Percentiles rank a stretch among this genome's conserved stretches.
These are phyloP conservation scores for Cladosporium sp. DNA, from an alignment of 2,329 filamentous ascomycete genomes.

Conservation along the genomic window DNA sequence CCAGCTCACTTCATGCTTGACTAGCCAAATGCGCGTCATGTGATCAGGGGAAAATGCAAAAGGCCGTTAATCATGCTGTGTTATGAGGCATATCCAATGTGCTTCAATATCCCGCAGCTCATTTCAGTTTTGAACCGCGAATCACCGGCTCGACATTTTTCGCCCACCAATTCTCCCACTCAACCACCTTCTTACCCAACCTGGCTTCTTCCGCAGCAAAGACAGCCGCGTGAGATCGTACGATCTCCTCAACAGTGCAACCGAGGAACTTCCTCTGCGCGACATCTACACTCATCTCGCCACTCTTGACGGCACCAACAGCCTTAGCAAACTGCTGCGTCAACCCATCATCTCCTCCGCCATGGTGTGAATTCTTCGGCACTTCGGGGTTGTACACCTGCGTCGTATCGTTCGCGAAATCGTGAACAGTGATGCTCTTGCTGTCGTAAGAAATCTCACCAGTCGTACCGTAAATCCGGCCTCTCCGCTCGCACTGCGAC, in stretches of 20 bases:
- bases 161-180: slow-evolving; percentile 74
- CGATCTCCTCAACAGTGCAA: slow-evolving; percentile 77
- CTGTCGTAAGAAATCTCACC: slow-evolving; percentile 88
- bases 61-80: not conserved
- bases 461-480: slow-evolving; percentile 76
- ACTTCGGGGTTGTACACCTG: slow-evolving; percentile 56
- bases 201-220: slow-evolving; percentile 92
- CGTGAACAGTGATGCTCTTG: slow-evolving; percentile 66
- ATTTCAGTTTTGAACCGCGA: not conserved
- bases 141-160: slow-evolving; percentile 41
- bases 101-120: too few species aligned
- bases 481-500: slow-evolving; percentile 79
- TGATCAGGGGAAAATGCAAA: too few species aligned
- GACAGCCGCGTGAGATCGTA: slow-evolving; percentile 87
- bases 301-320: slow-evolving; percentile 71
- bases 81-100: not conserved
- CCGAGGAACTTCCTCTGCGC: slow-evolving; percentile 75
- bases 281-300: slow-evolving; percentile 58
- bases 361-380: slow-evolving; percentile 51
- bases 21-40: too few species aligned
- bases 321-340: slow-evolving; percentile 78
- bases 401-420: slow-evolving; percentile 59
- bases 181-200: slow-evolving; percentile 61
- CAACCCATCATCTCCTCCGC: slow-evolving; percentile 75
- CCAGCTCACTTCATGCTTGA: too few species aligned